Conservation (phyloP, 768 basidiomycete genomes). For the Xerocomellus dryophilus region DNA sequence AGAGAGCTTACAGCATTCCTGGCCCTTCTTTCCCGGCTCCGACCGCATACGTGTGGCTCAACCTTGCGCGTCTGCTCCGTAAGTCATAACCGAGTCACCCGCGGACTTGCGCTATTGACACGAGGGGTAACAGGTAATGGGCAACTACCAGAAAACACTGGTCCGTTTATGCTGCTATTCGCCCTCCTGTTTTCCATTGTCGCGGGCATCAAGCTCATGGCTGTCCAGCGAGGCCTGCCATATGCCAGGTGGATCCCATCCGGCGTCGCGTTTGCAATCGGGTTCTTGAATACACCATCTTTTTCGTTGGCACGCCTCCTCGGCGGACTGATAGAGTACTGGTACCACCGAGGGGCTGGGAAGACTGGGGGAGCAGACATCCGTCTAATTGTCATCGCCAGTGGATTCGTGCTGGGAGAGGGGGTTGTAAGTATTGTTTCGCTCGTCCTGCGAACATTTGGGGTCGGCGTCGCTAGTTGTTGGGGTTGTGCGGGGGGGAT, state of each 20-base stretch:
- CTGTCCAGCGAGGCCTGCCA: constrained; percentile 44
- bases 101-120: constrained; percentile 1
- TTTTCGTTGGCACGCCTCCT: constrained; percentile 90
- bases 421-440: constrained; percentile 85
- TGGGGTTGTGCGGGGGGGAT: constrained; percentile 80
- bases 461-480: constrained; percentile 76
- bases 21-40: constrained; percentile 96
- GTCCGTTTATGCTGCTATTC: constrained; percentile 76
- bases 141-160: constrained; percentile 71
- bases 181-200: constrained; percentile 67
- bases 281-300: constrained; percentile 92
- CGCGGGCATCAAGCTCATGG: constrained; percentile 64
- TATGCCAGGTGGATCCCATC: constrained; percentile 84
- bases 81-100: constrained; percentile 27
- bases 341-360: constrained; percentile 53
- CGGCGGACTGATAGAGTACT: constrained; percentile 79
- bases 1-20: constrained; percentile 82
- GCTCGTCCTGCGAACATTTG: constrained; percentile 68
- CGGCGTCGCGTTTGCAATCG: constrained; percentile 92
- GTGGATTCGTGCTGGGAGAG: constrained; percentile 95
- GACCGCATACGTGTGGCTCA: constrained; percentile 91
- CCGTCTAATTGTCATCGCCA: constrained; percentile 80
- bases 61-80: constrained; percentile 74
- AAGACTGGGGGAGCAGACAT: constrained; percentile 58
- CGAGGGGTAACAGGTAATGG: constrained; percentile 60